Conservation (phyloP, 2,329 filamentous ascomycete species). For the Thermothelomyces thermophilus region DNA sequence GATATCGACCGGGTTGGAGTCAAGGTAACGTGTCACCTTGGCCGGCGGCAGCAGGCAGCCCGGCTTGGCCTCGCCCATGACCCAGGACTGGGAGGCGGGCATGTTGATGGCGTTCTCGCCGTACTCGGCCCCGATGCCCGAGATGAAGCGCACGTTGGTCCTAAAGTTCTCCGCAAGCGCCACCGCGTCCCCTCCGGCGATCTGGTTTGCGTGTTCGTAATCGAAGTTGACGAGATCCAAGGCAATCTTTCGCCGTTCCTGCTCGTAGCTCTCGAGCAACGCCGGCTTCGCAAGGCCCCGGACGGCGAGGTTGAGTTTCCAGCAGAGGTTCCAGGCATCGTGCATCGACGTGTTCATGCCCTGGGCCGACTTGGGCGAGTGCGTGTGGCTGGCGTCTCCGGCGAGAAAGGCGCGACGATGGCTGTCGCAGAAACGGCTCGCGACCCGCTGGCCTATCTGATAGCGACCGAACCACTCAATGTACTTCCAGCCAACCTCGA, state of each 20-base stretch:
- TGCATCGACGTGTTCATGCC: slow-evolving; percentile 58
- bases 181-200: slow-evolving; percentile 49
- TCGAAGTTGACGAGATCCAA: slow-evolving; percentile 55
- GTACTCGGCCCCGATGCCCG: slow-evolving; percentile 57
- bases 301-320: slow-evolving; percentile 47
- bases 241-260: slow-evolving; percentile 56
- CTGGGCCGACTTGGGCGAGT: slow-evolving; percentile 66
- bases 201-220: slow-evolving; percentile 42
- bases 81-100: slow-evolving; percentile 33
- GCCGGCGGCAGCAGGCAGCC: slow-evolving; percentile 57
- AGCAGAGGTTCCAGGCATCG: slow-evolving; percentile 55
- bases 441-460: slow-evolving; percentile 64
- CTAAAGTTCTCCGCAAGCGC: slow-evolving; percentile 58
- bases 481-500: slow-evolving; percentile 50
- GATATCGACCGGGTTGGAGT: slow-evolving; percentile 70
- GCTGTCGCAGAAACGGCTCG: slow-evolving; percentile 60
- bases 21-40: slow-evolving; percentile 66
- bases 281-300: slow-evolving; percentile 48
- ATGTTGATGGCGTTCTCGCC: slow-evolving; percentile 46
- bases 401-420: slow-evolving; percentile 59
- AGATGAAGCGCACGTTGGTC: slow-evolving; percentile 61
- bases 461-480: slow-evolving; percentile 69
- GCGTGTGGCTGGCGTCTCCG: slow-evolving; percentile 65
- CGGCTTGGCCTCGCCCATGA: slow-evolving; percentile 44
- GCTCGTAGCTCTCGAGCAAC: slow-evolving; percentile 55